Evolutionary conservation across 2,329 filamentous ascomycete species (phyloP).

Genomic region (Talaromyces piceae): DNA sequence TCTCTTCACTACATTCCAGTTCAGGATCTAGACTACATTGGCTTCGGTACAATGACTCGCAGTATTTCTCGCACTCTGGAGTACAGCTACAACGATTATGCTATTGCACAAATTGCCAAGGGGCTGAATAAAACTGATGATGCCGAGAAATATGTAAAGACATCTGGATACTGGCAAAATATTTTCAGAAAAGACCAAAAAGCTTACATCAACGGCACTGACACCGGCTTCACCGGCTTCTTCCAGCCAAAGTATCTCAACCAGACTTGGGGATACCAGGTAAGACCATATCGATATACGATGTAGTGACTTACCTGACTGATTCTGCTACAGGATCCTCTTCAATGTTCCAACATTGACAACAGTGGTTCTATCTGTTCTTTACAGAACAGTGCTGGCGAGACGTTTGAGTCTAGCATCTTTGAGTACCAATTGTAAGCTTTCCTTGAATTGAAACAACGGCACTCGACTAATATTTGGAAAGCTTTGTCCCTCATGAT

Average conservation of each 20-base stretch:
- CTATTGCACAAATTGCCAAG: constrained; percentile 52
- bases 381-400: constrained; percentile 21
- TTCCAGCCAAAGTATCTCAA: constrained; percentile 62
- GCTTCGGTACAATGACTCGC: constrained; percentile 60
- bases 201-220: constrained; percentile 45
- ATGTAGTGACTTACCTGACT: background rate
- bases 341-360: constrained; percentile 51
- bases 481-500: constrained; percentile 46
- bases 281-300: constrained; percentile 41
- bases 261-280: constrained; percentile 58
- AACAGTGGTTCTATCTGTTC: constrained; percentile 24
- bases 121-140: constrained; percentile 48
- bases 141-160: constrained; percentile 27
- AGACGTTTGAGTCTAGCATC: constrained; percentile 26
- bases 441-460: constrained; percentile 35
- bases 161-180: constrained; percentile 55
- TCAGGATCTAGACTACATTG: constrained; percentile 57
- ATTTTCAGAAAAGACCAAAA: constrained; percentile 54
- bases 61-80: constrained; percentile 64
- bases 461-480: constrained; percentile 31
- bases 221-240: constrained; percentile 61
- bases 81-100: constrained; percentile 69
- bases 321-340: constrained; percentile 35
- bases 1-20: constrained; percentile 59
- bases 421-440: constrained; percentile 39